phyloP scores from a whole-genome alignment of 495 filamentous ascomycete species.

The Xylaria nigripes region DNA sequence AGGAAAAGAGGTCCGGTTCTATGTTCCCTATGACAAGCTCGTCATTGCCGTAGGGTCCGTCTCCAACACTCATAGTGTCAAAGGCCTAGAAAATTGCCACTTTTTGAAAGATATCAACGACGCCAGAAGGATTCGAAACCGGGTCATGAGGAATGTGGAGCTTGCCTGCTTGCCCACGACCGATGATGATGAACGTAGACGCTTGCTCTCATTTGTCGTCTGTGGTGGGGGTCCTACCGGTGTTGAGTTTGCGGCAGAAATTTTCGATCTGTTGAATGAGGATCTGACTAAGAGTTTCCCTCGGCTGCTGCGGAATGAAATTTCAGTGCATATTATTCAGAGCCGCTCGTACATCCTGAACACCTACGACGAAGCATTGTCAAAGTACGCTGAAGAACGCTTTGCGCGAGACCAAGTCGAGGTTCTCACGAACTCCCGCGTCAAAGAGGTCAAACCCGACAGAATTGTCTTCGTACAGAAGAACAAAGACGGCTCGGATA shows the following conservation, averaged over 20 bases:
- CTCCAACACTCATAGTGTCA: constrained; percentile 92
- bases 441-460: constrained; percentile 77
- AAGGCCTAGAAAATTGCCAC: constrained; percentile 88
- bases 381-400: constrained; percentile 81
- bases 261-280: constrained; percentile 94
- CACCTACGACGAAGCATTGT: constrained; percentile 94
- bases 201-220: constrained; percentile 88
- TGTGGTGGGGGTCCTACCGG: constrained; percentile 94
- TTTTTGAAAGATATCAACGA: constrained; percentile 93
- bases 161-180: constrained; percentile 89
- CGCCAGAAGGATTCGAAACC: constrained; percentile 79
- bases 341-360: constrained; percentile 91
- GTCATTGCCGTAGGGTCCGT: constrained; percentile 87
- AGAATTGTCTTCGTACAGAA: constrained; percentile 83
- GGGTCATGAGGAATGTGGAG: constrained; percentile 87
- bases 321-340: constrained; percentile 95
- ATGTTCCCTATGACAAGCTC: constrained; percentile 98
- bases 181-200: constrained; percentile 74
- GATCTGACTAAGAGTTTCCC: constrained; percentile 81
- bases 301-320: constrained; percentile 83
- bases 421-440: constrained; percentile 82
- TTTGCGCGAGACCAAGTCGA: constrained; percentile 88
- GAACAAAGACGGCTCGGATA: constrained; percentile 55
- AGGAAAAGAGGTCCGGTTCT: constrained; percentile 71
- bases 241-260: constrained; percentile 94